Base-by-base conservation (phyloP, 345 rosid species). In the Salix exigua region DNA sequence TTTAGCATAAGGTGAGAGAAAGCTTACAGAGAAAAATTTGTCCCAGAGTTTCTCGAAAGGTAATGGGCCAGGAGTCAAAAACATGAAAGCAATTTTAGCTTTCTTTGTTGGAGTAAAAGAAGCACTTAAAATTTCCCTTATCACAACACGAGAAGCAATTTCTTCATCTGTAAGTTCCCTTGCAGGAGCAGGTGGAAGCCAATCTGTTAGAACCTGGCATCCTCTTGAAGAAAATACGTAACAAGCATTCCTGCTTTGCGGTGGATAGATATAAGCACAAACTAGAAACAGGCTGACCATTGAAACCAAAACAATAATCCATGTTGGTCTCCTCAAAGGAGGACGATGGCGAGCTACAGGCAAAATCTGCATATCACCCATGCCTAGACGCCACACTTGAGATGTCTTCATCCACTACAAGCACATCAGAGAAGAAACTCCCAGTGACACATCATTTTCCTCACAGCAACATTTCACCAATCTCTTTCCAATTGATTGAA, bases 11-110 rank as follows among this genome's bases (percentile, higher is more conserved):
- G 30, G 21, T 40, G 55, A 26, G 76, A 30, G 51, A 73, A 23
- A 70, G 40, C 84, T 78, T 82, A 96, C 99, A 71, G 79, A 84
- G 68, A 96, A 92, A 82, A 96, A 96, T 72, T 78, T 94, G 61
- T 94, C 97, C 98, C 99, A 96, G 19, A 96, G 86, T 88, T 76
- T 86, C 96, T 96, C 99, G 4, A 96, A 93, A 80, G 99, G 98
- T 81, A 95, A 85, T 37, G 92, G 81, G 69, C 96, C 89, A 6
- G 94, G 94, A 83, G 86, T 91, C 81, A 95, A 88, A 89, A 91
- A 95, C 93, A 95, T 86, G 83, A 95, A 95, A 2, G 99, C 99
- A 33, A 96, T 86, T 80, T 96, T 96, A 23, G 98, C 77, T 30
- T 82, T 87, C 75, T 82, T 89, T 38, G 87, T 66, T 35, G 74